Conservation (phyloP, 2,329 filamentous ascomycete genomes). For the Thielaviopsis ethacetica region DNA sequence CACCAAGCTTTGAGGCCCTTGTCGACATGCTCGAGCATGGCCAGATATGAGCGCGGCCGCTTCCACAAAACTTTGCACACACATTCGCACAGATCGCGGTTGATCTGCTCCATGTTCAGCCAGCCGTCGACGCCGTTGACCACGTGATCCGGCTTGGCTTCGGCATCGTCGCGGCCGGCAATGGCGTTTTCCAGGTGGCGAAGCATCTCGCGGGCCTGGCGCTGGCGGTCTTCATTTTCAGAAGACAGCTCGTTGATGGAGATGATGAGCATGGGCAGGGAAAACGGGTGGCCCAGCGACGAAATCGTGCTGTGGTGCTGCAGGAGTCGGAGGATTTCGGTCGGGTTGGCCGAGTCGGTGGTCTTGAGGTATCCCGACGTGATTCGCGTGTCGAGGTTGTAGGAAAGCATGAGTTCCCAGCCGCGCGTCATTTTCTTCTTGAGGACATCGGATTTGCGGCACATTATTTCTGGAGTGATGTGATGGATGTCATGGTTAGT, state of each 20-base stretch:
- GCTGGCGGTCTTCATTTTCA: conserved; percentile 43
- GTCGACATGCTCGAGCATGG: conserved; percentile 33
- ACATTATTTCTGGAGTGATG: conserved; percentile 36
- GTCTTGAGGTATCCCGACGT: conserved; percentile 47
- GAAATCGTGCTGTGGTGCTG: conserved; percentile 24
- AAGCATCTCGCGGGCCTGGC: conserved; percentile 45
- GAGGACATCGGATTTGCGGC: conserved; percentile 48
- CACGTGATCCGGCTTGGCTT: conserved; percentile 37
- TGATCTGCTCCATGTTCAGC: conserved; percentile 43
- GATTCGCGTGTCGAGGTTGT: conserved; percentile 36
- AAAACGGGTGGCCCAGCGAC: conserved; percentile 38
- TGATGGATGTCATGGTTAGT: conserved; percentile 1
- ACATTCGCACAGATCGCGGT: conserved; percentile 46
- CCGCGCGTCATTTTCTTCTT: conserved; percentile 48
- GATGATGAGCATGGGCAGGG: conserved; percentile 42
- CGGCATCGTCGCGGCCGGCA: conserved; percentile 42
- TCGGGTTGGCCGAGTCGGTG: conserved; percentile 30
- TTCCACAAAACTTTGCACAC: conserved; percentile 47
- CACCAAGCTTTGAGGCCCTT: conserved; percentile 30
- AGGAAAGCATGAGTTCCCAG: conserved; percentile 47
- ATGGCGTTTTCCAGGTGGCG: conserved; percentile 44
- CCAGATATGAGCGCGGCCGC: conserved; percentile 42
- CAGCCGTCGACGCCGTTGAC: conserved; percentile 23
- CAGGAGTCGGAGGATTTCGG: conserved; percentile 25
- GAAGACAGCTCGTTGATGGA: conserved; percentile 40